These are phyloP conservation scores for Yamadazyma pseudoaaseri DNA, from an alignment of 1,139 yeast species.

Conservation along the genomic window DNA sequence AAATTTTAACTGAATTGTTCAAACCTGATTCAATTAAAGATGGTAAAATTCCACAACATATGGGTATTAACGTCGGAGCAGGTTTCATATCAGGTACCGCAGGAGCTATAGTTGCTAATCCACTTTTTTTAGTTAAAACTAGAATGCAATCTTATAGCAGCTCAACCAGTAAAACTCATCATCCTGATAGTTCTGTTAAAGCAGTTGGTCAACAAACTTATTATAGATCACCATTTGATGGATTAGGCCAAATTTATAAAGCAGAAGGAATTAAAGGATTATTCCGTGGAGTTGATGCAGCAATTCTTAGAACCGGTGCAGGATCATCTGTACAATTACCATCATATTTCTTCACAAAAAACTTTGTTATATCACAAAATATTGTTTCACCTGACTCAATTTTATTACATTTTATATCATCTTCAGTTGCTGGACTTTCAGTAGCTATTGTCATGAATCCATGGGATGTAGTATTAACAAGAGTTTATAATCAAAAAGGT, in stretches of 20 bases:
- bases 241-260: slow-evolving; percentile 57
- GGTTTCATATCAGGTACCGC: slow-evolving; percentile 86
- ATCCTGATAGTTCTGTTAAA: slow-evolving; percentile 19
- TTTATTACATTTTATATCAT: slow-evolving; percentile 67
- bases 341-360: slow-evolving; percentile 78
- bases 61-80: slow-evolving; percentile 68
- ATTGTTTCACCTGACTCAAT: slow-evolving; percentile 63
- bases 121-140: slow-evolving; percentile 87
- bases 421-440: slow-evolving; percentile 83
- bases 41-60: slow-evolving; percentile 51
- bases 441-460: slow-evolving; percentile 97
- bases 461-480: slow-evolving; percentile 90
- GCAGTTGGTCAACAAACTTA: slow-evolving; percentile 91
- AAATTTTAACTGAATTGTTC: slow-evolving; percentile 51
- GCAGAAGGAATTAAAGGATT: slow-evolving; percentile 77
- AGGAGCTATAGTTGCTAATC: slow-evolving; percentile 90
- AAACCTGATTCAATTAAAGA: slow-evolving; percentile 48
- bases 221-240: slow-evolving; percentile 69
- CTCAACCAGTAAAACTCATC: slow-evolving; percentile 23
- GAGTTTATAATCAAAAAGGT: slow-evolving; percentile 94
- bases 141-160: slow-evolving; percentile 84
- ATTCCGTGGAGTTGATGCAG: slow-evolving; percentile 93
- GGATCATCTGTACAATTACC: slow-evolving; percentile 97
- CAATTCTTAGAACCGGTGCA: slow-evolving; percentile 88
- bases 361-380: slow-evolving; percentile 47